A percentile compares a stretch with the other conserved stretches of the same genome.
phyloP scores from a whole-genome alignment of 2,329 filamentous ascomycete genomes.

The Erysiphe pulchra region DNA sequence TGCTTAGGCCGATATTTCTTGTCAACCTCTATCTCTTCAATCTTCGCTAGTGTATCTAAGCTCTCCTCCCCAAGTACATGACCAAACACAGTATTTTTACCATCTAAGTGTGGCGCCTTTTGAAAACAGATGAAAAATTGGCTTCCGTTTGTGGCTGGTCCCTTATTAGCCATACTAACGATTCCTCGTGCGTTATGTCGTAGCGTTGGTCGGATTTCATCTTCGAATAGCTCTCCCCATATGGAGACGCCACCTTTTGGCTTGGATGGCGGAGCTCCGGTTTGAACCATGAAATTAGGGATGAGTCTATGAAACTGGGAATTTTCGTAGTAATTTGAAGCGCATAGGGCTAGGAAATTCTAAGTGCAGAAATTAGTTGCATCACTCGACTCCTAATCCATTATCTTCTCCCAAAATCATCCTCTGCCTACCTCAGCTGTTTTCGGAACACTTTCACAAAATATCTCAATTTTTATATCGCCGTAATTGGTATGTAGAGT shows the following conservation, averaged over 20 bases:
- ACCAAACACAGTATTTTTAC: conserved; percentile 65
- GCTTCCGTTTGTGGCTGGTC: conserved; percentile 44
- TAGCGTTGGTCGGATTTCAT: conserved; percentile 51
- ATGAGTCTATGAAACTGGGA: conserved; percentile 64
- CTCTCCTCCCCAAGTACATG: conserved; percentile 41
- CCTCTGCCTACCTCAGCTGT: conserved; percentile 44
- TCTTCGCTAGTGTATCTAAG: conserved; percentile 36
- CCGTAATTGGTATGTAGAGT: conserved; percentile 70
- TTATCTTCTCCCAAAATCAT: neutral
- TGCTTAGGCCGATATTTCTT: conserved; percentile 53
- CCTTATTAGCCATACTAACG: conserved; percentile 58
- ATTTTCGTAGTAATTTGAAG: conserved; percentile 47
- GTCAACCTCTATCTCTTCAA: conserved; percentile 50
- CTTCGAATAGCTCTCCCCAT: conserved; percentile 48
- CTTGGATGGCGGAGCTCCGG: conserved; percentile 35
- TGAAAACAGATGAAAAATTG: conserved; percentile 68
- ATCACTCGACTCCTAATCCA: conserved; percentile 2
- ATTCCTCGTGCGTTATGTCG: conserved; percentile 43
- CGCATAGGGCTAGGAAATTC: conserved; percentile 76
- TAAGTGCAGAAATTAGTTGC: conserved; percentile 13
- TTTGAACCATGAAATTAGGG: conserved; percentile 58
- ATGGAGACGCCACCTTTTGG: conserved; percentile 48
- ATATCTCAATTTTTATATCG: conserved; percentile 84
- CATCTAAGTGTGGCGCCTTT: conserved; percentile 56
- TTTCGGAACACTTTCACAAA: conserved; percentile 83